Evolutionary conservation across 371 early-diverging fungal genomes (phyloP).

Genomic region (Parasitella parasitica): DNA sequence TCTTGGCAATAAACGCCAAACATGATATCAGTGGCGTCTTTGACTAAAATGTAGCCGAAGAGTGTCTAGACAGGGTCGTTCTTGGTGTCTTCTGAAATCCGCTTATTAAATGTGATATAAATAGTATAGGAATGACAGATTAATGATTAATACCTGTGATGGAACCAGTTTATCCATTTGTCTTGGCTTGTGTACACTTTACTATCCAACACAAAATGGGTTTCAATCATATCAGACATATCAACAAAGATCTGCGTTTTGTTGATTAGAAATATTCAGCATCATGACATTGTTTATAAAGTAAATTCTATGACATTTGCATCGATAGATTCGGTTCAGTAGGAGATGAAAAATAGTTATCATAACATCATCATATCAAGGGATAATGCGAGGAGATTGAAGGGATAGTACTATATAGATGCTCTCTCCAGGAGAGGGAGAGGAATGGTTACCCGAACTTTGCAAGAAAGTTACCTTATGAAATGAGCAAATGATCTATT

Average conservation of each 20-base stretch:
- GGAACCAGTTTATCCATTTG: no score
- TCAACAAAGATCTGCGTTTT: background rate
- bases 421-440: background rate
- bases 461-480: background rate
- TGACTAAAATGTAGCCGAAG: background rate
- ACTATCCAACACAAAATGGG: background rate
- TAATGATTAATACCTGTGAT: no score
- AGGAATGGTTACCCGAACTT: background rate
- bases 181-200: no score
- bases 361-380: background rate
- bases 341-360: background rate
- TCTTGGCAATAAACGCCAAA: background rate
- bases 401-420: background rate
- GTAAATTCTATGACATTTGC: background rate
- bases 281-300: background rate
- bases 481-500: background rate
- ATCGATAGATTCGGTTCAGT: background rate
- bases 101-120: background rate
- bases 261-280: background rate
- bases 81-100: background rate
- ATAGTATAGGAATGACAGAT: background rate
- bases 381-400: background rate
- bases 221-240: background rate
- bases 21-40: background rate
- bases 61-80: background rate